Evolutionary conservation across 1,284 basidiomycete species (phyloP), one percentile per base, ranked within the genome.

Genomic region (Malassezia sp.): DNA sequence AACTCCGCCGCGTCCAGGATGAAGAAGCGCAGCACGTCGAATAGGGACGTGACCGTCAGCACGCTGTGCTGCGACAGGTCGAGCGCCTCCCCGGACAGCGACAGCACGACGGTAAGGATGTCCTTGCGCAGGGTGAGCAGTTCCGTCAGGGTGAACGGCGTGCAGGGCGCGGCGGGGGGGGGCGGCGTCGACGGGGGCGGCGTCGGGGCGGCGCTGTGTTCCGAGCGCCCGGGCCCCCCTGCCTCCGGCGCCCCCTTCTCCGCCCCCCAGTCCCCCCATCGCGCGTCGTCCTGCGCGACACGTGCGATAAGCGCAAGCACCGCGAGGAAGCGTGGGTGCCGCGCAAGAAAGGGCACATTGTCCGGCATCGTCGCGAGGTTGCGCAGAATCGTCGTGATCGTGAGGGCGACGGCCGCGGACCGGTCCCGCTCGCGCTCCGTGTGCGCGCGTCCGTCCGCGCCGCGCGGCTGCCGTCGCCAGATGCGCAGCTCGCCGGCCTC

Each of bases 361-460:
- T 89, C 83, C 4, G 74, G 73, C 52, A 83, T 74, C 43, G 79
- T 74, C 6, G 85, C 80, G 53, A 93, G 76, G 72, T 93, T 95
- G 38, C 87, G 83, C 40, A 96, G 73, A 57, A 96, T 81, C 63
- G 85, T 88, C 37, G 83, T 70, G 32, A 84, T 75, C 1, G 81
- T 74, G 23, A 88, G 75, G 32, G 90, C 76, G 39, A 81, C 72
- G 49, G 83, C 81, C 21, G 76, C 80, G 22, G 40, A 44, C 12
- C 57, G 59, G 32, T 63, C 53, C 2, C 49, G 48, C 6, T 36
- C 35, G 5, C 54, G 54, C 34, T 65, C 61, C n/a, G 27, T 51
- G 39, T 31, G 52, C 53, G 17, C 45, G 43, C 31, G n/a, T n/a
- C n/a, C n/a, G 11, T n/a, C 24, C 23, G 54, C 41, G 4, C 55